Conservation (phyloP, 2,329 filamentous ascomycete genomes). For the Phoma sp. region DNA sequence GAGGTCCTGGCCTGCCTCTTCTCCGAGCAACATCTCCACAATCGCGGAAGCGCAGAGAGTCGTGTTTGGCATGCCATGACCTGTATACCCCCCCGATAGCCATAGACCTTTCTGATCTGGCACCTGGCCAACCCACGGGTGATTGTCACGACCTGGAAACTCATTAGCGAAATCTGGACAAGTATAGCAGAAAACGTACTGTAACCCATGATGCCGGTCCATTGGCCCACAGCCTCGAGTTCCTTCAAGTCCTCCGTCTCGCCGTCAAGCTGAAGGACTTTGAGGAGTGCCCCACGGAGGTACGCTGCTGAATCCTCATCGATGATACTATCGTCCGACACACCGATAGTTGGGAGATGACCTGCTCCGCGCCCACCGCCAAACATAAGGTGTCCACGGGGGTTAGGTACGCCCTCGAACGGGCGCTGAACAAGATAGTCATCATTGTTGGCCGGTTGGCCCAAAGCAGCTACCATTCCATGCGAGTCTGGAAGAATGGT, state of each 20-base stretch:
- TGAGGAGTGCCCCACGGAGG: constrained; percentile 56
- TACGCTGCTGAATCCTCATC: constrained; percentile 63
- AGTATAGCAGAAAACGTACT: constrained; percentile 3
- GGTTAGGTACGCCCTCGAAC: constrained; percentile 48
- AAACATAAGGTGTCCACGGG: constrained; percentile 67
- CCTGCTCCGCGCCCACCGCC: constrained; percentile 69
- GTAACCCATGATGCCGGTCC: constrained; percentile 84
- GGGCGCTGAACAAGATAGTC: constrained; percentile 78
- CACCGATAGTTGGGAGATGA: constrained; percentile 57
- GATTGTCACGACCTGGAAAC: constrained; percentile 57
- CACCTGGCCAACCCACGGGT: constrained; percentile 75
- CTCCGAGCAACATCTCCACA: constrained; percentile 63
- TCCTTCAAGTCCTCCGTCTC: constrained; percentile 49
- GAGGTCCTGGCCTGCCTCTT: constrained; percentile 44
- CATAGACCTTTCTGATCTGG: constrained; percentile 64
- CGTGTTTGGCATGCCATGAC: constrained; percentile 78
- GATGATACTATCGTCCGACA: constrained; percentile 65
- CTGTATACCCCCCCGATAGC: constrained; percentile 71
- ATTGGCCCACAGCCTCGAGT: constrained; percentile 58
- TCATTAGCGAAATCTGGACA: not conserved
- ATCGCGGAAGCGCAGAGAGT: constrained; percentile 69
- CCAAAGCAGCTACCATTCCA: constrained; percentile 64
- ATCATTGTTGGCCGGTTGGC: constrained; percentile 59
- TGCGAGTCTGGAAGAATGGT: constrained; percentile 64
- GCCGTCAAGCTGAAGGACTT: constrained; percentile 44